phyloP scores from a whole-genome alignment of 1,284 basidiomycete species.

The Blastosporella zonata region DNA sequence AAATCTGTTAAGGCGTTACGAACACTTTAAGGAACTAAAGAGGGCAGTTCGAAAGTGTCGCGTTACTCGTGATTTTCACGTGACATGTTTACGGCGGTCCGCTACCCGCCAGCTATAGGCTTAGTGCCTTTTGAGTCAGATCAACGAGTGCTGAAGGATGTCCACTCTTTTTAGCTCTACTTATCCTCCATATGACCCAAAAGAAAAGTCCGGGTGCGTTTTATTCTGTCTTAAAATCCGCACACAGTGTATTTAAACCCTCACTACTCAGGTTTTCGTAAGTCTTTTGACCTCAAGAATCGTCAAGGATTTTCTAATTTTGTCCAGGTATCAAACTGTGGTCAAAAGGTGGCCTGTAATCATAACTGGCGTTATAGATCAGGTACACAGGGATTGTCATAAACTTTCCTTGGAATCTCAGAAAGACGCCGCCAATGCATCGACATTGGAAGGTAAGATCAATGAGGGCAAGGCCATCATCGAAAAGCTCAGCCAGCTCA shows the following conservation, averaged over 20 bases:
- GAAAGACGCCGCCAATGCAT: slow-evolving; percentile 6
- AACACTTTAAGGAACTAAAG: too few relatives aligned
- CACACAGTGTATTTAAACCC: neutral
- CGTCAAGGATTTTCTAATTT: neutral
- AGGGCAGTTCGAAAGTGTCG: neutral
- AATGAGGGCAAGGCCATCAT: slow-evolving; percentile 82
- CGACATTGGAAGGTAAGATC: slow-evolving; percentile 36
- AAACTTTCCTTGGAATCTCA: slow-evolving; percentile 35
- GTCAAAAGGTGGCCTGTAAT: slow-evolving; percentile 88
- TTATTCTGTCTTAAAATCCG: neutral
- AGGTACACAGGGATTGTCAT: slow-evolving; percentile 60
- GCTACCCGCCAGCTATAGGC: too few relatives aligned
- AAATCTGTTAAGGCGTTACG: too few relatives aligned
- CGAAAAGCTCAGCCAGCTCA: slow-evolving; percentile 74
- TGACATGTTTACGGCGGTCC: too few relatives aligned
- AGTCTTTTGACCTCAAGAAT: slow-evolving; percentile 23
- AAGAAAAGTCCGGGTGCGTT: slow-evolving; percentile 54
- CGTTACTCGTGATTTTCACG: slow-evolving; percentile 7
- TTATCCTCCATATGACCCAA: slow-evolving; percentile 64
- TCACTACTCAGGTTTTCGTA: slow-evolving; percentile 50
- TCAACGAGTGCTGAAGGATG: slow-evolving; percentile 5
- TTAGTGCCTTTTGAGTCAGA: too few relatives aligned
- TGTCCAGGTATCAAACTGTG: slow-evolving; percentile 40
- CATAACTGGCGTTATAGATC: slow-evolving; percentile 76
- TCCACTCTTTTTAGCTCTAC: slow-evolving; percentile 42